Conservation (phyloP, 768 basidiomycete genomes). For the Boletus eberwhitei region DNA sequence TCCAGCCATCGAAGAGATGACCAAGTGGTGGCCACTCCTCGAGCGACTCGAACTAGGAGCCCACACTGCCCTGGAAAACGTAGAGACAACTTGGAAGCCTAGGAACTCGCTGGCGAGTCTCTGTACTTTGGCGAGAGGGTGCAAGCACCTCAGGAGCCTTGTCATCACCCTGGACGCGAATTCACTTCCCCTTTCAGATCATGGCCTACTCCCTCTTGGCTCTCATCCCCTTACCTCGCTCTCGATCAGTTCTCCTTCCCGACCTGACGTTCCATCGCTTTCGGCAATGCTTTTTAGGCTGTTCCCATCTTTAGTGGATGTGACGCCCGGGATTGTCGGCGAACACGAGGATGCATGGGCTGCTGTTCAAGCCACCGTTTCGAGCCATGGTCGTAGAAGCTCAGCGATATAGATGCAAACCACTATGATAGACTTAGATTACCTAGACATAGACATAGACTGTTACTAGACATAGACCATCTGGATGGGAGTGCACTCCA, state of each 20-base stretch:
- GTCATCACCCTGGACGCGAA: constrained; percentile 18
- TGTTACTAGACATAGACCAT: neutral
- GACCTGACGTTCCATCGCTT: constrained; percentile 26
- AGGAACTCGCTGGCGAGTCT: constrained; percentile 18
- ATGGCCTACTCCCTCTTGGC: neutral
- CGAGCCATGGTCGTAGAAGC: neutral
- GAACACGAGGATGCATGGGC: constrained; percentile 34
- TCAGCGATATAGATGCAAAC: constrained; percentile 4
- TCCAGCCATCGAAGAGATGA: constrained; percentile 35
- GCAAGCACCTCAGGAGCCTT: constrained; percentile 16
- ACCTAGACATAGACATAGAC: neutral
- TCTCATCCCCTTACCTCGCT: constrained; percentile 31
- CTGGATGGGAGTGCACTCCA: neutral
- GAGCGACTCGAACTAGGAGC: constrained; percentile 41
- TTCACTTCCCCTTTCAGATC: neutral
- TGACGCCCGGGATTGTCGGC: constrained; percentile 33
- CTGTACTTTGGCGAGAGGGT: constrained; percentile 14
- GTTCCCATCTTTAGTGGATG: constrained; percentile 38
- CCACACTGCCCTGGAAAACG: constrained; percentile 24
- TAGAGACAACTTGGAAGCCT: constrained; percentile 17
- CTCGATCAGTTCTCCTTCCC: constrained; percentile 33
- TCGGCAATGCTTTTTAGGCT: constrained; percentile 32
- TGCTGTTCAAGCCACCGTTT: constrained; percentile 11
- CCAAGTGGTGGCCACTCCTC: constrained; percentile 45
- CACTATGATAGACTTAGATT: neutral